phyloP scores from a whole-genome alignment of 345 rosid genomes.

The Salix exigua region DNA sequence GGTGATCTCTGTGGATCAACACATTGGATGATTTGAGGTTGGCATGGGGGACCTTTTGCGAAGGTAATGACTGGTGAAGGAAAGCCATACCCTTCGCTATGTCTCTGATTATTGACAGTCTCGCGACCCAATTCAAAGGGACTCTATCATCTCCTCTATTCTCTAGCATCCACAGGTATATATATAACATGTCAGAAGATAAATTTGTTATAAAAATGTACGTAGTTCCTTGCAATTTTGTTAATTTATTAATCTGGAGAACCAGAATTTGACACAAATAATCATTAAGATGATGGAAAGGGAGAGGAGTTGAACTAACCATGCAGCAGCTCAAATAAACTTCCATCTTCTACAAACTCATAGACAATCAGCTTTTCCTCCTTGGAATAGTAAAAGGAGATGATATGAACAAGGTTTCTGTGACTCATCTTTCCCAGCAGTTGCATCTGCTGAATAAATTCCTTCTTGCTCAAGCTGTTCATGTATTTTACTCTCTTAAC shows the following conservation, averaged over 20 bases:
- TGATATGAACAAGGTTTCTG: conserved; percentile 35
- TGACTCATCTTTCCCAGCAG: conserved; percentile 48
- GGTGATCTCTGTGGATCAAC: conserved; percentile 17
- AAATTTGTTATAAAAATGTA: not conserved
- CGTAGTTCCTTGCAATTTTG: not conserved
- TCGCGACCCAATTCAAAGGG: conserved; percentile 38
- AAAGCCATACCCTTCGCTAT: conserved; percentile 36
- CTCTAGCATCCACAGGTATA: conserved; percentile 20
- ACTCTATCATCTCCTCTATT: conserved; percentile 41
- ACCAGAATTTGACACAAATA: not conserved
- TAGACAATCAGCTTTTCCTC: conserved; percentile 53
- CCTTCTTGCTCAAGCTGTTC: conserved; percentile 40
- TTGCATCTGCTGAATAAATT: conserved; percentile 49
- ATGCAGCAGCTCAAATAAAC: conserved; percentile 47
- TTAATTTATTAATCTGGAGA: not conserved
- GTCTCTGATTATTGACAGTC: conserved; percentile 45
- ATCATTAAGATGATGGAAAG: not conserved
- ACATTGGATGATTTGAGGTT: conserved; percentile 57
- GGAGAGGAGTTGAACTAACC: conserved; percentile 31
- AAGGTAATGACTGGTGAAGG: conserved; percentile 43
- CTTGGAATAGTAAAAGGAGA: conserved; percentile 48
- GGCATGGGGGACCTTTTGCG: conserved; percentile 51
- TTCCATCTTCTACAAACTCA: conserved; percentile 43
- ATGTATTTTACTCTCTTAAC: conserved; percentile 42
- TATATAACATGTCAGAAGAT: not conserved